A percentile compares a stretch with the other conserved stretches of the same genome.
These are phyloP conservation scores for Ophiostoma pallidulum DNA, from an alignment of 2,329 filamentous ascomycete genomes.

Conservation along the genomic window DNA sequence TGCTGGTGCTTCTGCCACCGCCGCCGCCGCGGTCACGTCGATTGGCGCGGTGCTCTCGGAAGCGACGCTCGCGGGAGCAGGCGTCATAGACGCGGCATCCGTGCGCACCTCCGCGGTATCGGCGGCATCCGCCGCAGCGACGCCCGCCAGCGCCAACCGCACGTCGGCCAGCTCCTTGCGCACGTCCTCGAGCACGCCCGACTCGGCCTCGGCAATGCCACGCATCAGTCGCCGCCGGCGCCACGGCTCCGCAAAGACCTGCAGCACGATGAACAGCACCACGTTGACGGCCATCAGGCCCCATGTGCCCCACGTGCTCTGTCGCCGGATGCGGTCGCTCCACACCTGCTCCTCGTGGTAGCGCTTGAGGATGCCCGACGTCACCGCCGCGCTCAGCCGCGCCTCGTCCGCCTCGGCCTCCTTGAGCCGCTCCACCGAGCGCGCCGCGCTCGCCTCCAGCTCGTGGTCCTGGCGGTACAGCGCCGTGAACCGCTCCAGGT, in stretches of 20 bases:
- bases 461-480: slow-evolving; percentile 88
- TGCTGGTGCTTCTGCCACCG: no score
- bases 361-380: slow-evolving; percentile 72
- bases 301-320: slow-evolving; percentile 98
- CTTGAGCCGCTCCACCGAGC: slow-evolving; percentile 61
- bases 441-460: slow-evolving; percentile 74
- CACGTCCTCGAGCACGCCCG: slow-evolving; percentile 44
- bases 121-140: slow-evolving; percentile 5
- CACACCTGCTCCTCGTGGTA: slow-evolving; percentile 99
- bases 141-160: slow-evolving; percentile 20
- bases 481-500: slow-evolving; percentile 89
- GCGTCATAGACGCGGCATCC: background rate
- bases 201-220: slow-evolving; percentile 72
- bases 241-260: slow-evolving; percentile 92
- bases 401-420: slow-evolving; percentile 73
- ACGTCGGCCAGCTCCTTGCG: slow-evolving; percentile 32
- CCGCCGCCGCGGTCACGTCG: background rate
- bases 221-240: slow-evolving; percentile 68
- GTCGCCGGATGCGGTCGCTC: slow-evolving; percentile 92
- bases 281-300: slow-evolving; percentile 97
- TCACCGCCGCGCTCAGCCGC: slow-evolving; percentile 64
- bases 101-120: background rate
- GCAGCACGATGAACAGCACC: slow-evolving; percentile 72
- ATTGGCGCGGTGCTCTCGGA: no score
- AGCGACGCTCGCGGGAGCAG: no score